Evolutionary conservation across 2,329 filamentous ascomycete species (phyloP).

Genomic region (Penicillium sp.): DNA sequence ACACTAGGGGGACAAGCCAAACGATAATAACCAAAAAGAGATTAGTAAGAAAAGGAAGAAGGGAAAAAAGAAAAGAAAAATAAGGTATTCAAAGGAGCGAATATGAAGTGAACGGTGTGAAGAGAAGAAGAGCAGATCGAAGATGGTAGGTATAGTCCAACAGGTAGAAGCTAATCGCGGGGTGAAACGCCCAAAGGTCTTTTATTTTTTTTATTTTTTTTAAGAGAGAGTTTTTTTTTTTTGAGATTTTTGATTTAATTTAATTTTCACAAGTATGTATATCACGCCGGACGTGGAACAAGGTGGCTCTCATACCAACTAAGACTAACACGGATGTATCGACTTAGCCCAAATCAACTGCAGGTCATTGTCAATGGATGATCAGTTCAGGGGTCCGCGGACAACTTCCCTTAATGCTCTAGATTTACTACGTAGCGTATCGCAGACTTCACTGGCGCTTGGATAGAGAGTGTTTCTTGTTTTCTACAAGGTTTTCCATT

Average conservation of each 20-base stretch:
- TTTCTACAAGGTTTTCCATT: not conserved
- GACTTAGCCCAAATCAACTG: slow-evolving; percentile 26
- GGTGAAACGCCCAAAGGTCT: slow-evolving; percentile 35
- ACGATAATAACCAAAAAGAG: slow-evolving; percentile 12
- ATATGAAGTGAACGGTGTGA: slow-evolving; percentile 23
- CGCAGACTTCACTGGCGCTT: not conserved
- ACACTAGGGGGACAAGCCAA: slow-evolving; percentile 10
- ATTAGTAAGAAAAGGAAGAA: slow-evolving; percentile 17
- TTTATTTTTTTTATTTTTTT: slow-evolving; percentile 23
- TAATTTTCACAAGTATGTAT: slow-evolving; percentile 12
- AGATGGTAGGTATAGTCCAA: slow-evolving; percentile 26
- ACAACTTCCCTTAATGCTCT: slow-evolving; percentile 15
- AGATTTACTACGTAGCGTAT: not conserved
- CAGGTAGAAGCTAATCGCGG: slow-evolving; percentile 37
- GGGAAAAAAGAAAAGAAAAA: slow-evolving; percentile 12
- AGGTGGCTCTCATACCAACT: slow-evolving; percentile 27
- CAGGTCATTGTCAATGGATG: slow-evolving; percentile 25
- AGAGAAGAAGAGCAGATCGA: slow-evolving; percentile 22
- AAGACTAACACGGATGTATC: slow-evolving; percentile 28
- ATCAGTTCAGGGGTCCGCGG: slow-evolving; percentile 23
- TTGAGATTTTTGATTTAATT: slow-evolving; percentile 9
- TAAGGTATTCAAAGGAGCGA: slow-evolving; percentile 27
- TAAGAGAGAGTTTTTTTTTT: slow-evolving; percentile 5
- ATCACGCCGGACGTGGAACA: slow-evolving; percentile 27
- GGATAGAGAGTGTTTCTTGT: not conserved